Conservation (phyloP, 345 rosid species). For the Lepidium aucheri region DNA sequence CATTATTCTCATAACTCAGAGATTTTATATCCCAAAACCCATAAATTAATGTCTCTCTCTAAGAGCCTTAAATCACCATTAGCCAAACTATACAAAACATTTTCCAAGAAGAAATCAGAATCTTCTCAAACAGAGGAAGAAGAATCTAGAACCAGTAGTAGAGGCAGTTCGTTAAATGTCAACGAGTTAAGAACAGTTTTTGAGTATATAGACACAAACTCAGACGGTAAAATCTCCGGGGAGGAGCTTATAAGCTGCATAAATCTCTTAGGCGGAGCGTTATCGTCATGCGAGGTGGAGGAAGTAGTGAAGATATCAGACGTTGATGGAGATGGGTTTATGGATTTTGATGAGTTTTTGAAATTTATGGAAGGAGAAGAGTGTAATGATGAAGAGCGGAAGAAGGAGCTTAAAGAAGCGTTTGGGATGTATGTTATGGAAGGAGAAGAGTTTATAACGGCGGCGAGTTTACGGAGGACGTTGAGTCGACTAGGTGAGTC, state of each 20-base stretch:
- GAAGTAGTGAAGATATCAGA: conserved; percentile 40
- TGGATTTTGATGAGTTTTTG: conserved; percentile 50
- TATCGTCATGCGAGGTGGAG: conserved; percentile 41
- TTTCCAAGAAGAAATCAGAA: conserved; percentile 22
- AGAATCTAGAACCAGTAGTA: neutral
- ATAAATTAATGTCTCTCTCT: neutral
- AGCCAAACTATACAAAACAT: conserved; percentile 15
- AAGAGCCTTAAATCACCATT: conserved; percentile 9
- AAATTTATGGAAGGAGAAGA: conserved; percentile 34
- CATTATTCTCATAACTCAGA: neutral
- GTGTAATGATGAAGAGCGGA: conserved; percentile 33
- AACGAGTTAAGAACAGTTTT: conserved; percentile 34
- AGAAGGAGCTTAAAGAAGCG: conserved; percentile 36
- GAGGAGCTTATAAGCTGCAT: conserved; percentile 45
- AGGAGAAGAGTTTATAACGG: conserved; percentile 47
- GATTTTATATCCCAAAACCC: too few relatives aligned
- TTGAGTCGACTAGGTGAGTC: conserved; percentile 47
- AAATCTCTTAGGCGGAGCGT: conserved; percentile 32
- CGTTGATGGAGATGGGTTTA: conserved; percentile 45
- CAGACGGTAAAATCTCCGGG: conserved; percentile 53
- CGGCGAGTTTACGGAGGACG: conserved; percentile 47
- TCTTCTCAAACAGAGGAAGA: neutral
- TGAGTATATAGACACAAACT: conserved; percentile 43
- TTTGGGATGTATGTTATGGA: conserved; percentile 47
- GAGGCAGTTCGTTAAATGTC: conserved; percentile 2